phyloP scores from a whole-genome alignment of 2,329 filamentous ascomycete genomes.

The Hypoxylon sp. region DNA sequence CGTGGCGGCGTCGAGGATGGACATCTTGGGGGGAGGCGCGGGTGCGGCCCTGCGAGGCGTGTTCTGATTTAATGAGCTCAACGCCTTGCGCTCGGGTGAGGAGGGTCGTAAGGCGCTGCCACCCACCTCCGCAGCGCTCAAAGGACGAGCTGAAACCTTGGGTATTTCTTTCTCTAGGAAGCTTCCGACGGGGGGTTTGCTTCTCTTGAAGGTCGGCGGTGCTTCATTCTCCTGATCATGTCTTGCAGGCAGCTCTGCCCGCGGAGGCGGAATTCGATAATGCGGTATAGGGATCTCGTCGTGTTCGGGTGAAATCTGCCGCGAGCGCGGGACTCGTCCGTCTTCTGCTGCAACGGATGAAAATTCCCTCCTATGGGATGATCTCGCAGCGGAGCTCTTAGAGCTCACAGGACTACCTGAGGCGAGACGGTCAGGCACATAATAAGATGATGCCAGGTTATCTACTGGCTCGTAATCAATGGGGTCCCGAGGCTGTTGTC shows the following conservation, averaged over 20 bases:
- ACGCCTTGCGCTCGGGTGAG: conserved; percentile 71
- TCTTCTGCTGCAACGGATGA: conserved; percentile 52
- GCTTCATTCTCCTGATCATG: conserved; percentile 90
- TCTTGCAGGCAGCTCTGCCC: conserved; percentile 71
- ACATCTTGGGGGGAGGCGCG: conserved; percentile 95
- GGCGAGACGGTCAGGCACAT: conserved; percentile 65
- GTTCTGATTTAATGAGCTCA: conserved; percentile 70
- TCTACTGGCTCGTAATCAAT: conserved; percentile 57
- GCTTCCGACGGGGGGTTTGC: conserved; percentile 69
- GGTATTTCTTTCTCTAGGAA: conserved; percentile 69
- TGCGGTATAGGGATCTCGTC: conserved; percentile 64
- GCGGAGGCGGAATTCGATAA: conserved; percentile 71
- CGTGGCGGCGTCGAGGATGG: conserved; percentile 91
- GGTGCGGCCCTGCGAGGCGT: conserved; percentile 85
- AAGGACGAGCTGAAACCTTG: conserved; percentile 67
- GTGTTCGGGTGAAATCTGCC: conserved; percentile 53
- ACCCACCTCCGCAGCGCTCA: conserved; percentile 61
- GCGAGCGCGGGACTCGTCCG: conserved; percentile 50
- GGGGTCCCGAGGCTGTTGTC: conserved; percentile 56
- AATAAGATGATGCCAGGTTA: conserved; percentile 61
- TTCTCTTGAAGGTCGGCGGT: conserved; percentile 76
- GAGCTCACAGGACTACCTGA: conserved; percentile 73
- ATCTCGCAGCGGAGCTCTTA: conserved; percentile 61
- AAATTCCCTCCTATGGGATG: conserved; percentile 59
- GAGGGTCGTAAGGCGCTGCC: conserved; percentile 55